A percentile compares a stretch with the other conserved stretches of the same genome.
These are phyloP conservation scores for Diplodia seriata DNA, from an alignment of 2,329 filamentous ascomycete species.

Conservation along the genomic window DNA sequence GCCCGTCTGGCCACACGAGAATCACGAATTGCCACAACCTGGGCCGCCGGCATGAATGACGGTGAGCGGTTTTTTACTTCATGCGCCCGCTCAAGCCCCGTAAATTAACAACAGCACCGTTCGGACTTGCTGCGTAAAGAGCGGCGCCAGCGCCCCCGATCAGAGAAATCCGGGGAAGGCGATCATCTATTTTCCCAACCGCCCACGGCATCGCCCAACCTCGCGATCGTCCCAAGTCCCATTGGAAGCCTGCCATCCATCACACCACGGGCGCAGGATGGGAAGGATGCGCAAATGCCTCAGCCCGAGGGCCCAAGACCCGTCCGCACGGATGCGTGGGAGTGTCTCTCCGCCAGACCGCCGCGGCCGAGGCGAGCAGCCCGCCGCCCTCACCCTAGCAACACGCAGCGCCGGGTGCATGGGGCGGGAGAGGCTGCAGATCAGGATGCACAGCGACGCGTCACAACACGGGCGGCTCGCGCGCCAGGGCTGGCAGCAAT, in stretches of 20 bases:
- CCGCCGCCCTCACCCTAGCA: slow-evolving; percentile 18
- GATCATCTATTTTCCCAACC: slow-evolving; percentile 20
- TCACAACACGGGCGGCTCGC: slow-evolving; percentile 2
- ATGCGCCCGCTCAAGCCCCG: slow-evolving; percentile 18
- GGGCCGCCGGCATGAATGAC: slow-evolving; percentile 12
- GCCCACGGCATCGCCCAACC: slow-evolving; percentile 5
- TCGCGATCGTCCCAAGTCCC: background rate
- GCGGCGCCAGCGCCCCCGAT: slow-evolving; percentile 12
- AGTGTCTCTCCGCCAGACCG: slow-evolving; percentile 20
- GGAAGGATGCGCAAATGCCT: slow-evolving; percentile 15
- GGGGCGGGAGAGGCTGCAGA: slow-evolving; percentile 29
- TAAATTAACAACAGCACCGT: slow-evolving; percentile 15
- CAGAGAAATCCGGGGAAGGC: slow-evolving; percentile 25
- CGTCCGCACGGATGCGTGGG: slow-evolving; percentile 19
- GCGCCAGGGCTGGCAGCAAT: background rate
- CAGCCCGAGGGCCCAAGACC: background rate
- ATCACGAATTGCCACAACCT: slow-evolving; percentile 24
- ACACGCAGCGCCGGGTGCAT: background rate
- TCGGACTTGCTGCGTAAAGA: slow-evolving; percentile 4
- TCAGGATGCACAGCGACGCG: slow-evolving; percentile 19
- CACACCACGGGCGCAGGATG: background rate
- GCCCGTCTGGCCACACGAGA: slow-evolving; percentile 26
- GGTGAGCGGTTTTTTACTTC: slow-evolving; percentile 24
- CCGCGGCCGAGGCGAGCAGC: slow-evolving; percentile 17
- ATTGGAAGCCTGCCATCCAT: background rate